Percentiles rank a stretch among this genome's conserved stretches.
phyloP scores from a whole-genome alignment of 176 grass and related monocot species.

The Puccinellia tenuiflora region DNA sequence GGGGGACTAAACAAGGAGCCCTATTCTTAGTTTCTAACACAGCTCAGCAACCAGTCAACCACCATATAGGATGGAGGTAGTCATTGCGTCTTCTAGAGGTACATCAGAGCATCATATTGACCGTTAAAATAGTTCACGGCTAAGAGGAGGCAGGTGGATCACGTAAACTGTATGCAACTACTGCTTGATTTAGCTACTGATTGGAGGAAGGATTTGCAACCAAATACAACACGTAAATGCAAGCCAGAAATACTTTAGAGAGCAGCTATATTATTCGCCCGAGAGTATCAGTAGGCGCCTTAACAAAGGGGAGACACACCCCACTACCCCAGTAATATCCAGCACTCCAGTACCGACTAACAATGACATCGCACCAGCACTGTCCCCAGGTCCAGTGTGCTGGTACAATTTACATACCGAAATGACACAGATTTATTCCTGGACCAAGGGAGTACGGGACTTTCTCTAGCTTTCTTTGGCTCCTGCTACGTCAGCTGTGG shows the following conservation, averaged over 20 bases:
- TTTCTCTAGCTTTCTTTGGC: constrained; percentile 32
- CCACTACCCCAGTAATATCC: not conserved
- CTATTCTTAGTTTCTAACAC: too few relatives aligned
- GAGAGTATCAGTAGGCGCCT: not conserved
- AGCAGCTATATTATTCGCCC: constrained; percentile 21
- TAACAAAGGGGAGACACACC: not conserved
- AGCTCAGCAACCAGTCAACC: not conserved
- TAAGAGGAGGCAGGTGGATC: not conserved
- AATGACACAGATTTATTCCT: constrained; percentile 28
- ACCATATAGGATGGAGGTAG: not conserved
- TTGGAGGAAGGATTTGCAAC: not conserved
- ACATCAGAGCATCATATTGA: not conserved
- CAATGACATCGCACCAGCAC: constrained; percentile 10
- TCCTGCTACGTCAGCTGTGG: not conserved
- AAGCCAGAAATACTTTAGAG: not conserved
- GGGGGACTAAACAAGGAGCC: too few relatives aligned
- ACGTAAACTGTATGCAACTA: not conserved
- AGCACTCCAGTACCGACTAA: not conserved
- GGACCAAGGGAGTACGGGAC: not conserved
- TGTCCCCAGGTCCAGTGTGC: not conserved
- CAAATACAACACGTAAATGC: not conserved
- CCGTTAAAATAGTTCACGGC: not conserved
- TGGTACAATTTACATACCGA: constrained; percentile 15
- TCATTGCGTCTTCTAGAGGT: not conserved
- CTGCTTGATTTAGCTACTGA: not conserved